Evolutionary conservation across 441 rosid genomes (phyloP), one percentile per base, ranked within the genome.

Genomic region (Hura crepitans): DNA sequence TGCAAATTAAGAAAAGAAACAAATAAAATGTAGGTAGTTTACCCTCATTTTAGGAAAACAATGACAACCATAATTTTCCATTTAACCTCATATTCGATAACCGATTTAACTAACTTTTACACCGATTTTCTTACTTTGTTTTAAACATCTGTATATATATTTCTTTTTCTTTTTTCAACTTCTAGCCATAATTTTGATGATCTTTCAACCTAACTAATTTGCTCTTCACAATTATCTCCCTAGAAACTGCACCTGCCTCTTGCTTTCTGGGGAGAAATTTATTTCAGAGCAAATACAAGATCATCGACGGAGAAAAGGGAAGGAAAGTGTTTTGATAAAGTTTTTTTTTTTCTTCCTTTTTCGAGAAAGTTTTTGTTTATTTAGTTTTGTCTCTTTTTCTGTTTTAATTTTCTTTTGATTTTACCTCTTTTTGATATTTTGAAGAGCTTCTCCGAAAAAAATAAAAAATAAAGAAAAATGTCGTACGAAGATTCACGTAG

Each of bases 401-500:
- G n/a, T n/a, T n/a, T 0, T 9, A 3, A 1, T 7, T 33, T 30
- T 31, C 6, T 54, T 23, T 17, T 9, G 18, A 25, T 62, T 57
- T 54, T 6, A 22, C n/a, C 10, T 18, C 11, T 51, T 65, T 31
- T n/a, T n/a, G 17, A 45, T 30, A 50, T 5, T 37, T 61, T 23
- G 20, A 56, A 30, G 30, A 54, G 51, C 13, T 17, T 4, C 35
- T 11, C 7, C 31, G 1, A 0, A 8, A 4, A 0, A 17, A 50
- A 18, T 1, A 28, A 58, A 30, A 57, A 39, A 57, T 20, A 28
- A 15, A 57, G 30, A 37, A 59, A 72, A 61, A 85, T 82, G 89
- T 42, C 78, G 0, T 76, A 69, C 18, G 80, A 83, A 0, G 82
- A 76, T 55, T 77, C 73, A 0, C 47, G 66, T 50, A 84, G 70